These are phyloP conservation scores for Hamamelis virginiana DNA, from an alignment of 164 flowering plant genomes.

Conservation along the genomic window DNA sequence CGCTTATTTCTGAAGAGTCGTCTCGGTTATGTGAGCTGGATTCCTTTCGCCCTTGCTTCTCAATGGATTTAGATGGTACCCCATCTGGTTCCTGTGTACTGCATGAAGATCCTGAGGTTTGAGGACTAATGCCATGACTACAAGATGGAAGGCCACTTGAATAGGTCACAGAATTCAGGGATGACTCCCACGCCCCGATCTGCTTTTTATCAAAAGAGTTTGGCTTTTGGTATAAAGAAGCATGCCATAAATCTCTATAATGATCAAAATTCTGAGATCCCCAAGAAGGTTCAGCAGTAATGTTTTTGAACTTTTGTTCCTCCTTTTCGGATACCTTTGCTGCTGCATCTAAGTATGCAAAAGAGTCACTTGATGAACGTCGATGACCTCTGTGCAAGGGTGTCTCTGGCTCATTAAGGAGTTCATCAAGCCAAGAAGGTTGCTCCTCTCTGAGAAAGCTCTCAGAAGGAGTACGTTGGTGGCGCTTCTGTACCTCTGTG, in stretches of 20 bases:
- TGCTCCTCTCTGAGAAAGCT: conserved; percentile 77
- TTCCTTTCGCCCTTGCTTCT: conserved; percentile 42
- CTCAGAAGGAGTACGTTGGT: conserved; percentile 86
- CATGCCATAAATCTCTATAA: conserved; percentile 38
- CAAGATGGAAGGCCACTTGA: conserved; percentile 34
- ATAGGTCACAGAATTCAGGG: conserved; percentile 31
- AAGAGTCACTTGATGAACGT: conserved; percentile 89
- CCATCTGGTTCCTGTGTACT: conserved; percentile 37
- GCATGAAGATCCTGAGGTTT: conserved; percentile 35
- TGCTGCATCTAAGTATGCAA: conserved; percentile 69
- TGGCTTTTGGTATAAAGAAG: conserved; percentile 43
- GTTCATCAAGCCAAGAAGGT: conserved; percentile 95
- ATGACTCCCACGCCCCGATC: conserved; percentile 50
- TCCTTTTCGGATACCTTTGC: conserved; percentile 38
- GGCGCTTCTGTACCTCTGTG: conserved; percentile 51
- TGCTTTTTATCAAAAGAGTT: conserved; percentile 36
- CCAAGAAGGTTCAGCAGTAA: conserved; percentile 44
- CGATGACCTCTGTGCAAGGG: conserved; percentile 76
- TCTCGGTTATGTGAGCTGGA: conserved; percentile 34
- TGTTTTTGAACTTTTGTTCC: conserved; percentile 40
- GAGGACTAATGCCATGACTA: conserved; percentile 31
- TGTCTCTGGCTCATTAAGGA: conserved; percentile 91
- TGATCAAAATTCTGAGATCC: conserved; percentile 53
- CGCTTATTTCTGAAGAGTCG: conserved; percentile 54
- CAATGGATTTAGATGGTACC: conserved; percentile 30